Evolutionary conservation across 371 early-diverging fungal genomes (phyloP), one percentile per base, ranked within the genome.

Genomic region (Mucor circinelloides): DNA sequence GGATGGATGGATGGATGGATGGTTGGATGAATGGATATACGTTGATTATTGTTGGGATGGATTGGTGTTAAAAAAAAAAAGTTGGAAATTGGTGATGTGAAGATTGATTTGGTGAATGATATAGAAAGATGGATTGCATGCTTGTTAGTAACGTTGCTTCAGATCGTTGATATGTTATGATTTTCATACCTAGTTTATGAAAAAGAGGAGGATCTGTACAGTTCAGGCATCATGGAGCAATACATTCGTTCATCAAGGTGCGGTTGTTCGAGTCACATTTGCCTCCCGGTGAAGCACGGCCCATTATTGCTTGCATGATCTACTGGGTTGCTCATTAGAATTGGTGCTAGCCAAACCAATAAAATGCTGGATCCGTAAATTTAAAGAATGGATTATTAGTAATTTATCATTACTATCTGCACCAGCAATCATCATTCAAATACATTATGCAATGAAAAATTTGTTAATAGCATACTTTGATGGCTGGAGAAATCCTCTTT

Each of bases 1-100:
- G 52, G 48, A 68, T 62, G 59, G 62, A 63, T 66, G 58, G 67
- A 63, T 71, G 44, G 42, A 61, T 56, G 48, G 60, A 60, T 60
- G 42, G 46, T 31, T 40, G 19, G 36, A 59, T 59, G 15, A 15
- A 12, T 52, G 28, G 7, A 44, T 44, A 1, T 44, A 44, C 6
- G 2, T 7, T 10, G 10, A 30, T 6, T 3, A 6, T 30, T 30
- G 30, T 30, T 3, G 30, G 3, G 13, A 38, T 48, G 48, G 48
- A 48, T 48, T n/a, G 13, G n/a, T 48, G 8, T 48, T 15, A 44
- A n/a, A 10, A 17, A 44, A n/a, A 17, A 48, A 21, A 23, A 8
- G 17, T 21, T 3, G 6, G 6, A 44, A 27, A 9, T 56, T 2
- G 2, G 17, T n/a, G n/a, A 27, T 50, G 50, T 23, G 31, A 56